Evolutionary conservation across 352 stramenopile species (phyloP).

Genomic region (Globisporangium takayamanum): DNA sequence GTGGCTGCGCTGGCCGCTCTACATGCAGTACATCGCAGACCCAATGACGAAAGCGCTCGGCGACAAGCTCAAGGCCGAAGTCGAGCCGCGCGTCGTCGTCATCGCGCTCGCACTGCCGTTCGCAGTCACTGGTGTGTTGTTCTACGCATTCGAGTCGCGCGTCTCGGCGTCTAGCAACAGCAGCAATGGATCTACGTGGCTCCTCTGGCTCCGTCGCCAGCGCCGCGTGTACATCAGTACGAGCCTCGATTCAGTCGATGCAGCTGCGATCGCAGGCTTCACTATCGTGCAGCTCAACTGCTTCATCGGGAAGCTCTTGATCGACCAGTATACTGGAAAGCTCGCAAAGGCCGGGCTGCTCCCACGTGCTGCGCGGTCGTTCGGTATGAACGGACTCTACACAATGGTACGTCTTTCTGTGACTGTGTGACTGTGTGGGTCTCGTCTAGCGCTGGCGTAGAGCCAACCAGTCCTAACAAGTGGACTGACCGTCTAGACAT

Average conservation of each 20-base stretch:
- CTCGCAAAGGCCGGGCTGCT: conserved; percentile 50
- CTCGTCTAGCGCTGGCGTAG: neutral
- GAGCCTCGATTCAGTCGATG: conserved; percentile 42
- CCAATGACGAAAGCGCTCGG: conserved; percentile 21
- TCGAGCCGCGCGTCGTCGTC: conserved; percentile 39
- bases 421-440: neutral
- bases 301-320: conserved; percentile 54
- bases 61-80: conserved; percentile 26
- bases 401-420: conserved; percentile 16
- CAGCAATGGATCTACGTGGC: neutral
- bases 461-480: neutral
- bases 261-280: conserved; percentile 35
- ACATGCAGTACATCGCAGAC: conserved; percentile 24
- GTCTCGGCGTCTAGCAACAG: neutral
- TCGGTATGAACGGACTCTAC: conserved; percentile 70
- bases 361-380: conserved; percentile 35
- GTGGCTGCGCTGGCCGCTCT: conserved; percentile 49
- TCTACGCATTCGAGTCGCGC: conserved; percentile 29
- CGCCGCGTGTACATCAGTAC: conserved; percentile 14
- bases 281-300: conserved; percentile 52
- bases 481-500: neutral
- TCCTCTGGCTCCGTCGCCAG: conserved; percentile 24
- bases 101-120: conserved; percentile 34
- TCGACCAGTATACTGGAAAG: conserved; percentile 60
- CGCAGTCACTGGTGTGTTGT: conserved; percentile 25